These are phyloP conservation scores for Neurospora sp. DNA, from an alignment of 495 filamentous ascomycete species.

Conservation along the genomic window DNA sequence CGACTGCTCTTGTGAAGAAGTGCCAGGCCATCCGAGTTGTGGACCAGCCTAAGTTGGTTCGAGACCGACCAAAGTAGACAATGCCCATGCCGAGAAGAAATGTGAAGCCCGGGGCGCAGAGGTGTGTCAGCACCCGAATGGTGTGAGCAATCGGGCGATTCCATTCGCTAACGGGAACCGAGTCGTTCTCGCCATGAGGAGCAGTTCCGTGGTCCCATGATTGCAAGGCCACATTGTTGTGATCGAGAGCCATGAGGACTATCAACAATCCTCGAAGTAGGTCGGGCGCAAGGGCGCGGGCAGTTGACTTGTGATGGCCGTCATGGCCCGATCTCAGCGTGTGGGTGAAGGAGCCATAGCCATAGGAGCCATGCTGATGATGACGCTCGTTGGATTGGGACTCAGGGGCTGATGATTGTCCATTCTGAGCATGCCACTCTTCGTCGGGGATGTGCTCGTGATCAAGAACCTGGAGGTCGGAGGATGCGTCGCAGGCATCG, in stretches of 20 bases:
- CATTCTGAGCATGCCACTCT: background rate
- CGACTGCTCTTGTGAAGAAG: conserved; percentile 16
- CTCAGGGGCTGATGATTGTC: background rate
- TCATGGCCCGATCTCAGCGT: background rate
- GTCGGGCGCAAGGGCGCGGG: conserved; percentile 23
- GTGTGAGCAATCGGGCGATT: conserved; percentile 16
- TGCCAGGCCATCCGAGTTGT: conserved; percentile 16
- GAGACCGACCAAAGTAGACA: conserved; percentile 23
- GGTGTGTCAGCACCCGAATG: conserved; percentile 22
- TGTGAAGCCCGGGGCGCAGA: conserved; percentile 28
- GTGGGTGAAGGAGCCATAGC: conserved; percentile 3
- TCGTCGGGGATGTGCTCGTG: conserved; percentile 2
- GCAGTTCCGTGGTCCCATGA: conserved; percentile 24
- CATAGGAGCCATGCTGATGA: background rate
- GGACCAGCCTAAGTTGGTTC: conserved; percentile 19
- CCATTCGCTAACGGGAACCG: conserved; percentile 16
- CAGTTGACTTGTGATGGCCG: conserved; percentile 2
- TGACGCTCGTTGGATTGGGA: background rate
- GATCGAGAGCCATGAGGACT: conserved; percentile 25
- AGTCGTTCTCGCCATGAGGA: conserved; percentile 16
- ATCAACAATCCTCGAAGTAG: conserved; percentile 25
- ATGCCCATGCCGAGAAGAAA: conserved; percentile 30
- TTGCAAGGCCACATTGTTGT: conserved; percentile 17
- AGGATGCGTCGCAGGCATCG: conserved; percentile 1
- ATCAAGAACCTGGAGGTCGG: conserved; percentile 3